Evolutionary conservation across 164 flowering plant species (phyloP).

Genomic region (Euptelea pleiosperma): DNA sequence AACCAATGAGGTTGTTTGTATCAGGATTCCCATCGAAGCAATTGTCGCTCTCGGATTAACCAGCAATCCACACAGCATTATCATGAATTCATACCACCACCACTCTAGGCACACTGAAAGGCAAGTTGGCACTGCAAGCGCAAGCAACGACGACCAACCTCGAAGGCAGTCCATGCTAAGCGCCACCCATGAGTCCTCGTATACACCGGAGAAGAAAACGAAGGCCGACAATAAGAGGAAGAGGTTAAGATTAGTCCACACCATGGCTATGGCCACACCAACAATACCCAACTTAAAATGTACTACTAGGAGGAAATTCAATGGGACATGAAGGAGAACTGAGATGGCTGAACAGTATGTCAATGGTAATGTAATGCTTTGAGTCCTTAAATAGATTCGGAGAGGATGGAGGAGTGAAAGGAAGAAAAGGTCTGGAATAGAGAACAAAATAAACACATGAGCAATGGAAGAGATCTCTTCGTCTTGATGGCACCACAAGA

Average conservation of each 20-base stretch:
- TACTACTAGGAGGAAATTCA: slow-evolving; percentile 71
- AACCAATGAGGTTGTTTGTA: slow-evolving; percentile 83
- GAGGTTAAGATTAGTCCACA: slow-evolving; percentile 74
- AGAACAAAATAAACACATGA: slow-evolving; percentile 62
- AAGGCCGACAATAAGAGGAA: slow-evolving; percentile 47
- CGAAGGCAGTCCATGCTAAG: slow-evolving; percentile 74
- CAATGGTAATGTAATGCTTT: slow-evolving; percentile 70
- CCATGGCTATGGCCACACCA: slow-evolving; percentile 90
- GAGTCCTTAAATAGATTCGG: slow-evolving; percentile 74
- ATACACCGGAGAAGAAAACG: slow-evolving; percentile 63
- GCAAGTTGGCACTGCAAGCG: slow-evolving; percentile 78
- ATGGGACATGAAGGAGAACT: slow-evolving; percentile 72
- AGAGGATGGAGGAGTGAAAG: slow-evolving; percentile 90
- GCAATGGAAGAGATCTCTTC: slow-evolving; percentile 60
- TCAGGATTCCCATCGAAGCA: slow-evolving; percentile 93
- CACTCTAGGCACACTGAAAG: slow-evolving; percentile 88
- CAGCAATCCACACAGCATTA: slow-evolving; percentile 75
- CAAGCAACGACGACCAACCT: slow-evolving; percentile 76
- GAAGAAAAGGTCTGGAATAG: slow-evolving; percentile 89
- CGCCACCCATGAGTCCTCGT: slow-evolving; percentile 71
- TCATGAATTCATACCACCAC: slow-evolving; percentile 99
- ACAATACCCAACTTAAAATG: slow-evolving; percentile 71
- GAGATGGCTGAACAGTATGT: slow-evolving; percentile 82
- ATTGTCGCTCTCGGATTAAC: slow-evolving; percentile 76
- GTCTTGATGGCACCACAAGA: slow-evolving; percentile 78